phyloP scores from a whole-genome alignment of 192 early-diverging fungal genomes.

The Gaertneriomyces sp. region DNA sequence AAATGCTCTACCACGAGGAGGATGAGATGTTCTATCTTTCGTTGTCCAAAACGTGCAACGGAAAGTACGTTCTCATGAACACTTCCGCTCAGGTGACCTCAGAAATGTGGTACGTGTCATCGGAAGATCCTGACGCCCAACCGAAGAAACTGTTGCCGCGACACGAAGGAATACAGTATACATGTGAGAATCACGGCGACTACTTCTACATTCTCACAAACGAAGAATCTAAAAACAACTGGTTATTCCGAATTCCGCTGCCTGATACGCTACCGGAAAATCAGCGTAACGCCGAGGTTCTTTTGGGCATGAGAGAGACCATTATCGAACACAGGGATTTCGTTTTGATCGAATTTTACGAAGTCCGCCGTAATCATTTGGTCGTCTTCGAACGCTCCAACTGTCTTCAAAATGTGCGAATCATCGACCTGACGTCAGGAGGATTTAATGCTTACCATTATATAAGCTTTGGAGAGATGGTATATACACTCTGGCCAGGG shows the following conservation, averaged over 20 bases:
- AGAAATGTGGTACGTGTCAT: constrained; percentile 47
- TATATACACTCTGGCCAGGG: constrained; percentile 47
- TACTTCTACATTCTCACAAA: constrained; percentile 57
- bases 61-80: constrained; percentile 50
- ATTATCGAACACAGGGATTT: constrained; percentile 59
- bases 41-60: constrained; percentile 51
- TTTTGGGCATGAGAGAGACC: constrained; percentile 37
- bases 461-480: constrained; percentile 55
- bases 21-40: constrained; percentile 64
- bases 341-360: constrained; percentile 56
- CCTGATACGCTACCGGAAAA: constrained; percentile 21
- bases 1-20: constrained; percentile 47
- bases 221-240: constrained; percentile 59
- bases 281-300: background rate
- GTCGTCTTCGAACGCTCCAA: constrained; percentile 60
- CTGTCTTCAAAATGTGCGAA: constrained; percentile 59
- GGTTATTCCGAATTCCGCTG: constrained; percentile 53
- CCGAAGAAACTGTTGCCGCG: constrained; percentile 46
- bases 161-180: constrained; percentile 46
- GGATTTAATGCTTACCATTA: constrained; percentile 54
- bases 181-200: constrained; percentile 44
- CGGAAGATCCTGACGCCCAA: constrained; percentile 29
- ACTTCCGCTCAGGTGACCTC: constrained; percentile 54
- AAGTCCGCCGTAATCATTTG: constrained; percentile 50
- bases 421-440: constrained; percentile 40